phyloP scores from a whole-genome alignment of 2,329 filamentous ascomycete genomes.

The Neofusicoccum sp. region DNA sequence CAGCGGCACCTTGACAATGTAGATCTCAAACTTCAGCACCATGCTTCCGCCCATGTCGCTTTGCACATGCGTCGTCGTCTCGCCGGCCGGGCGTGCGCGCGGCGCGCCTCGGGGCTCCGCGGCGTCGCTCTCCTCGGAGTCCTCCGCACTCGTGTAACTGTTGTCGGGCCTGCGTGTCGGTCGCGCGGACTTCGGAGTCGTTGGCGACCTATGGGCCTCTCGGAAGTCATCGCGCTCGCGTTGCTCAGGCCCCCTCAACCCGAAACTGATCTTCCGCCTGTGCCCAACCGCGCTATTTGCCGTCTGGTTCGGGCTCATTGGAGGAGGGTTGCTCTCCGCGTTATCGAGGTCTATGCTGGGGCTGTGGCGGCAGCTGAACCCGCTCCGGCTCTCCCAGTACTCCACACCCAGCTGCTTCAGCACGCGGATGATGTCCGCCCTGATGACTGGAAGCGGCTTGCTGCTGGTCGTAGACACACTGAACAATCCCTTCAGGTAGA shows the following conservation, averaged over 20 bases:
- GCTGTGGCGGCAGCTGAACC: slow-evolving; percentile 83
- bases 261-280: slow-evolving; percentile 79
- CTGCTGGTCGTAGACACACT: slow-evolving; percentile 95
- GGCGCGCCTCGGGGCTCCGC: slow-evolving; percentile 46
- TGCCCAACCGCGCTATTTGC: slow-evolving; percentile 51
- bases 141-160: slow-evolving; percentile 84
- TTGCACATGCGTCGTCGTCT: slow-evolving; percentile 89
- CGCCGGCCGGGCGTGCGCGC: slow-evolving; percentile 61
- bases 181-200: slow-evolving; percentile 48
- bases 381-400: slow-evolving; percentile 87
- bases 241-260: slow-evolving; percentile 57
- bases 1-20: slow-evolving; percentile 95
- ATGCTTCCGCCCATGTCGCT: slow-evolving; percentile 83
- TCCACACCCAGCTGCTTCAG: slow-evolving; percentile 85
- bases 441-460: slow-evolving; percentile 82
- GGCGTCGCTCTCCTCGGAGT: slow-evolving; percentile 72
- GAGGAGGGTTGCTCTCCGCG: slow-evolving; percentile 51
- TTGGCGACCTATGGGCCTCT: slow-evolving; percentile 56
- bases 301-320: slow-evolving; percentile 26
- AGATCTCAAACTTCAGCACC: slow-evolving; percentile 87
- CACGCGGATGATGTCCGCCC: slow-evolving; percentile 86
- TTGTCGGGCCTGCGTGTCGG: slow-evolving; percentile 56
- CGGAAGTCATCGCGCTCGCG: slow-evolving; percentile 70
- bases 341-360: slow-evolving; percentile 86
- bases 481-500: slow-evolving; percentile 93